These are phyloP conservation scores for Leccinum angustisporum DNA, from an alignment of 1,284 basidiomycete genomes.

Conservation along the genomic window DNA sequence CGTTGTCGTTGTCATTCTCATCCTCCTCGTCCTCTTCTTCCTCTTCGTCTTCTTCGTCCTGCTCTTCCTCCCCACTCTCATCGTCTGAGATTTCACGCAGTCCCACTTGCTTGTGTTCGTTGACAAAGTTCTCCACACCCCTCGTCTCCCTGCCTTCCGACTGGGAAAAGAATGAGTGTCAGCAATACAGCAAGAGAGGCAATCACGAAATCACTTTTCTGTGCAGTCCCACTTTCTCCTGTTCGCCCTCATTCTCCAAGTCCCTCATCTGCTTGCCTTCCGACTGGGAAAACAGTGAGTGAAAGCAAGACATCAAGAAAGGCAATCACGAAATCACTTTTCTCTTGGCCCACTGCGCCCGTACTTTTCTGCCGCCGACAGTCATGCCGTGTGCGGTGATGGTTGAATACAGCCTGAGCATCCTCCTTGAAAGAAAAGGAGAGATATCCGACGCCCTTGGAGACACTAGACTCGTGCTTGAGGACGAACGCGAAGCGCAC, in stretches of 20 bases:
- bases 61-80: conserved; percentile 12
- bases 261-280: conserved; percentile 42
- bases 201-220: conserved; percentile 51
- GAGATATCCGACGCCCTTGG: conserved; percentile 98
- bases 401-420: conserved; percentile 74
- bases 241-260: conserved; percentile 50
- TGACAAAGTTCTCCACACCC: conserved; percentile 17
- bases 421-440: conserved; percentile 90
- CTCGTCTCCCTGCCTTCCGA: conserved; percentile 41
- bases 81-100: conserved; percentile 43
- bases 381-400: conserved; percentile 55
- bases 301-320: background rate
- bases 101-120: conserved; percentile 41
- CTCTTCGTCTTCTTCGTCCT: conserved; percentile 32
- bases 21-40: conserved; percentile 1
- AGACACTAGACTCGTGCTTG: conserved; percentile 75
- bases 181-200: background rate
- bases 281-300: conserved; percentile 27
- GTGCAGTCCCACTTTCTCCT: conserved; percentile 63
- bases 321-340: conserved; percentile 49
- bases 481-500: conserved; percentile 92
- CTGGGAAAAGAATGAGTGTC: conserved; percentile 23
- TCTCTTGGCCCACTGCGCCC: conserved; percentile 78
- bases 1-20: conserved; percentile 35
- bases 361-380: conserved; percentile 66